Evolutionary conservation across 352 stramenopile genomes (phyloP), one percentile per base, ranked within the genome.

Genomic region (Peronospora destructor): DNA sequence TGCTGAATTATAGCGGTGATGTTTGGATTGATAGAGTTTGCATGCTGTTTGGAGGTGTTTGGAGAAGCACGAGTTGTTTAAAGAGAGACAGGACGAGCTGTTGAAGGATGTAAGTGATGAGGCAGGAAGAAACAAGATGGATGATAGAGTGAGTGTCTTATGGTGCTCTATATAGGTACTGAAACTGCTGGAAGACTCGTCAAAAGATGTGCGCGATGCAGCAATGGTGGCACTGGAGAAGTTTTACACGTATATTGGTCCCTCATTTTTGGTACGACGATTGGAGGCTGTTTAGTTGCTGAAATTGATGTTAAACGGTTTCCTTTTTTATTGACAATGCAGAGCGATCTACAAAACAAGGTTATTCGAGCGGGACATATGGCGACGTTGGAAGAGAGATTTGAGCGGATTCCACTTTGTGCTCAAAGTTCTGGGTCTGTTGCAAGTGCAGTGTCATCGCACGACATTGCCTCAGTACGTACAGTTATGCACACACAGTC

Each of bases 161-260:
- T 25, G 19, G 17, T 9, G 28, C 53, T 41, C 38, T 36, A 29
- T 56, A 14, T 45, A 85, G 74, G 70, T 83, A 28, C 50, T 93
- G 17, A 66, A 68, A 17, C 44, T 89, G 7, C 56, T 93, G 0
- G 78, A 91, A 58, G 83, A 93, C 50, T 88, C 83, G 25, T 70
- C 80, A 0, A 93, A 93, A 46, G 78, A 93, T 67, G 83, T 93
- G 47, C 80, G 83, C 12, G 62, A 89, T n/a, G 59, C 80, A 2
- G 74, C 74, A 5, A 76, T 93, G 35, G 62, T 58, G 11, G 66
- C 76, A 4, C 50, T 93, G n/a, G 75, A 84, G 41, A 76, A 76
- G 21, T 81, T 93, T 47, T 93, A 91, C 61, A 53, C 65, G 6
- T 64, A 81, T 46, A 68, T 87, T 29, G 80, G 80, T 1, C 59